Base-by-base conservation (phyloP, 129 eudicot genomes). In the Sambucus nigra region DNA sequence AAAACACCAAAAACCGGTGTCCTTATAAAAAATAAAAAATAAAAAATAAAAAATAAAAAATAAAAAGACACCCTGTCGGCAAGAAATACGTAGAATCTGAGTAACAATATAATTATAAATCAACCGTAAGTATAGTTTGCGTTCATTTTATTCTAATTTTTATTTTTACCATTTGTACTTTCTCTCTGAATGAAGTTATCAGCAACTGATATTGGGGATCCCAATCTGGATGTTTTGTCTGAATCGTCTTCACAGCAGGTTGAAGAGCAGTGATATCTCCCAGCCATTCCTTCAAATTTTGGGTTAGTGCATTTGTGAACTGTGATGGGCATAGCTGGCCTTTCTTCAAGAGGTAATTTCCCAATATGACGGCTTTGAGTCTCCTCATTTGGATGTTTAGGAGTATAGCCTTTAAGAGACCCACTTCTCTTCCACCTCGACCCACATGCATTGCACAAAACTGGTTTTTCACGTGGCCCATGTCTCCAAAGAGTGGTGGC, bases 391-490 rank as follows among this genome's bases (percentile, higher is more conserved):
- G 27, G 28, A 47, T 45, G 57, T 22, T 19, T 12, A 20, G 67
- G 56, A 47, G 6, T 20, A 20, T 61, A 47, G 47, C 24, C 15
- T 3, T 19, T 42, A 17, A 61, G 47, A 11, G 29, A 25, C 12
- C 67, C 57, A 7, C 15, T 28, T 28, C 23, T 29, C 35, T 32
- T 48, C 67, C 67, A 61, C 47, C 57, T 19, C 2, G 44, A 29
- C 26, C 57, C 67, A 48, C 67, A 61, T 27, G 55, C 47, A 48
- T 61, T 47, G 48, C 67, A 61, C 5, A 61, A 26, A 3, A 61
- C 48, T 20, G 67, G 67, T 21, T 61, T 61, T 11, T 47, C 47
- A 1, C 57, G 57, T 12, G 67, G 67, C 31, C 67, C 67, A 48
- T 7, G 14, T 17, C 67, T 31, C 67, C 67, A 61, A 5, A 61